A percentile compares a stretch with the other conserved stretches of the same genome.
These are phyloP conservation scores for Phytophthora pisi DNA, from an alignment of 352 stramenopile genomes.

Conservation along the genomic window DNA sequence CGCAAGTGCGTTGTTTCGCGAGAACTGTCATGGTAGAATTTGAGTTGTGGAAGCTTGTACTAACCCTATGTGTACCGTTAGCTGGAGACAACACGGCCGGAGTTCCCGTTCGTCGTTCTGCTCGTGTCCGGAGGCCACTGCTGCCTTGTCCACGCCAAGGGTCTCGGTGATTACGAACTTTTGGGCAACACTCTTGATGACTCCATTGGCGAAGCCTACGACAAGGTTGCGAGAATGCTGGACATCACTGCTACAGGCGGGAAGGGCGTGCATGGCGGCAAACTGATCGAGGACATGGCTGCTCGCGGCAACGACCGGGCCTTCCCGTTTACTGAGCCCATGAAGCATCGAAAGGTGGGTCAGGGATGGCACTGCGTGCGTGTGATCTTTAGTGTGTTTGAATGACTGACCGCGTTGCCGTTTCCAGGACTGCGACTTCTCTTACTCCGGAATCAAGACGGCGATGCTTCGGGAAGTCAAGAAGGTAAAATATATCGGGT, in stretches of 20 bases:
- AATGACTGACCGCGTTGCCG: not conserved
- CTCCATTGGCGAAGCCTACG: constrained; percentile 97
- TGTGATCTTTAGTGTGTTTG: not conserved
- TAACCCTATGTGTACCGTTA: constrained; percentile 16
- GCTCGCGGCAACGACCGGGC: constrained; percentile 89
- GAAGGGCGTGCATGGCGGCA: constrained; percentile 86
- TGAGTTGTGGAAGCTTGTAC: not conserved
- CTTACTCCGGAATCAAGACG: constrained; percentile 98
- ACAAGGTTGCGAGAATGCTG: constrained; percentile 98
- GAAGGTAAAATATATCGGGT: constrained; percentile 36
- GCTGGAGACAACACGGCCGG: constrained; percentile 42
- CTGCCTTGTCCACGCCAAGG: constrained; percentile 94
- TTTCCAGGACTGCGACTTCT: constrained; percentile 95
- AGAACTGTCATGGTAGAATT: not conserved
- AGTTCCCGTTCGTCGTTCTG: constrained; percentile 98
- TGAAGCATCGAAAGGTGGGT: constrained; percentile 77
- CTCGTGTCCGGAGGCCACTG: constrained; percentile 99
- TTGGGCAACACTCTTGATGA: constrained; percentile 98
- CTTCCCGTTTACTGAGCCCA: constrained; percentile 93
- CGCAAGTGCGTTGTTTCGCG: constrained; percentile 42
- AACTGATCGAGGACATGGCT: constrained; percentile 94
- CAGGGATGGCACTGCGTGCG: not conserved
- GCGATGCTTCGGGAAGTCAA: constrained; percentile 89
- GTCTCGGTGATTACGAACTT: constrained; percentile 93
- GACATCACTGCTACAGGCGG: constrained; percentile 61